Base-by-base conservation (phyloP, 2,329 filamentous ascomycete genomes). In the Cadophora sp. region DNA sequence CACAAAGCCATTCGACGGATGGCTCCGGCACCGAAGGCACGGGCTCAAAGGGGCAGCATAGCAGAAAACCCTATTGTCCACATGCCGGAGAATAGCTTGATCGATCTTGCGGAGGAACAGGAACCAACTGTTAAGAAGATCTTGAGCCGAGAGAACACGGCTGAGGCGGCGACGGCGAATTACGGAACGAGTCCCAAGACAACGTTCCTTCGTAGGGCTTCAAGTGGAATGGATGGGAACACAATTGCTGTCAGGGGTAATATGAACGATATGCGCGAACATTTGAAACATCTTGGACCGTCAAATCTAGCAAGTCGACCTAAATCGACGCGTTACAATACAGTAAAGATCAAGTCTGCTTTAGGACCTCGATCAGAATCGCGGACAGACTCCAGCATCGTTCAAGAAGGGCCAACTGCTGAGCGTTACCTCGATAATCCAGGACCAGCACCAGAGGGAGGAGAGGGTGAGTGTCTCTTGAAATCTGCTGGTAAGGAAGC, bases 1-100 rank as follows among this genome's bases (percentile, higher is more conserved):
- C 96, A 98, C 84, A 98, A 98, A 82, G 96, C 96, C 26, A 97
- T 99, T 73, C 89, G 96, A 67, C 92, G 96, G 63, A 72, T 78
- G 72, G 69, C 78, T 66, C 72, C 78, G 65, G 73, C 77, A n/a
- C 95, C 95, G 1, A 91, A 93, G 76, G 89, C 89, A 55, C 88
- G 91, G 66, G 86, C 89, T n/a, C 86, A 84, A 24, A 88, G 86
- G 72, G 83, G 82, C 55, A 83, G 83, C 64, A 81, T 88, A 48
- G 78, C 88, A 22, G 80, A 81, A 1, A 76, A 79, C 46, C 70
- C 78, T 14, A 71, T 77, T 50, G 69, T 78, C 0, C 71, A 78
- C n/a, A 66, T 72, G 12, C 67, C 73, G 5, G 76, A 80, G 55
- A 77, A 79, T 16, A 74, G 79, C 59, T 74, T 83, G 16, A 79